phyloP scores from a whole-genome alignment of 1,284 basidiomycete genomes.

The Ceratobasidium sp. region DNA sequence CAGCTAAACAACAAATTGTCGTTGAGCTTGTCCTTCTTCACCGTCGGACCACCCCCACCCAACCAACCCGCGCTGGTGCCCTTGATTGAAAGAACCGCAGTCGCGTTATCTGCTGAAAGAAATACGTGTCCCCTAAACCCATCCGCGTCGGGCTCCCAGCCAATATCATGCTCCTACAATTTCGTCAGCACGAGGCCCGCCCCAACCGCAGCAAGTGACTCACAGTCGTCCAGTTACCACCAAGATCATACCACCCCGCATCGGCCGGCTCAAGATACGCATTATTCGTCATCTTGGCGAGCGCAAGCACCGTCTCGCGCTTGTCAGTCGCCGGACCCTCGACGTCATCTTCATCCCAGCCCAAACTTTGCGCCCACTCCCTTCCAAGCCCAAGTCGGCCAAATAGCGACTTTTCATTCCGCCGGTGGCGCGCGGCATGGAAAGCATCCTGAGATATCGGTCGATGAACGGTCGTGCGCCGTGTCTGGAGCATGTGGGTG shows the following conservation, averaged over 20 bases:
- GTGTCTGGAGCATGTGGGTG: slow-evolving; percentile 48
- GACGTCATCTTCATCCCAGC: slow-evolving; percentile 50
- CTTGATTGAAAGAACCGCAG: slow-evolving; percentile 90
- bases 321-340: slow-evolving; percentile 78
- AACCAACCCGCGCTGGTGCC: slow-evolving; percentile 78
- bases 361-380: slow-evolving; percentile 33
- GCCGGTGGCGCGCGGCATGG: slow-evolving; percentile 57
- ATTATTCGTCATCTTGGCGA: slow-evolving; percentile 90
- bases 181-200: not conserved
- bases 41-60: slow-evolving; percentile 76
- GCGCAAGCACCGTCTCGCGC: slow-evolving; percentile 77
- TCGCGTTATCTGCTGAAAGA: slow-evolving; percentile 76
- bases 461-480: slow-evolving; percentile 65
- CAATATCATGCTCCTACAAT: slow-evolving; percentile 81
- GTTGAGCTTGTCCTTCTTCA: slow-evolving; percentile 93
- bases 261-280: slow-evolving; percentile 76
- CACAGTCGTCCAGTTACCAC: slow-evolving; percentile 74
- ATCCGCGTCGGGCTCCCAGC: slow-evolving; percentile 79
- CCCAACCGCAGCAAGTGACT: slow-evolving; percentile 47
- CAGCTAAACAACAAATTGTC: slow-evolving; percentile 95
- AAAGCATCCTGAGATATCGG: slow-evolving; percentile 62
- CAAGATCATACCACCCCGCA: slow-evolving; percentile 85
- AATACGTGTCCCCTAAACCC: slow-evolving; percentile 95
- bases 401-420: slow-evolving; percentile 47
- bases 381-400: slow-evolving; percentile 11